Evolutionary conservation across 2,329 filamentous ascomycete genomes (phyloP), one percentile per base, ranked within the genome.

Genomic region (Ophiognomonia clavigignenti-juglandacearum): DNA sequence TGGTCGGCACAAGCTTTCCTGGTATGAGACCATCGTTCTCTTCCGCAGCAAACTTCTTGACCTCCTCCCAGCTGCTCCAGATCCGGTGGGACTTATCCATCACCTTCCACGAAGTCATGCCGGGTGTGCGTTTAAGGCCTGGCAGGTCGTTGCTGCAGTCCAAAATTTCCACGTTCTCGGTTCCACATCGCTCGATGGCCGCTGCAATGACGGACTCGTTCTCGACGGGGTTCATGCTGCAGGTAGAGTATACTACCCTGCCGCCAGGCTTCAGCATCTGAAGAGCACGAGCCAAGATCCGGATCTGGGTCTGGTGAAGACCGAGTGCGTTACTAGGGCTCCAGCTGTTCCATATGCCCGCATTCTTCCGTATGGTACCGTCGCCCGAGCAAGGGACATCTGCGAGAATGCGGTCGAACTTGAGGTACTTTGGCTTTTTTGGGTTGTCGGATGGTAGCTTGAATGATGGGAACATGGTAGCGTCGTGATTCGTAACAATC

Each of bases 311-410:
- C 27, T 82, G 71, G 66, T 96, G 87, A 27, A 98, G 77, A 20
- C 92, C 93, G 44, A 97, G 74, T 4, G 85, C 92, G 61, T 88
- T 96, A 48, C 83, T 84, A 1, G 91, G 89, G 51, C 78, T 85
- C 93, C 93, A 98, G 58, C 96, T 90, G 62, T 88, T 88, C 93
- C 93, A 98, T 48, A 98, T 77, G 64, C 87, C 88, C 51, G 85
- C 77, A 61, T 98, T 98, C 77, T 98, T 98, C 56, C 93, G 82
- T 47, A 88, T 73, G 0, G 93, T 98, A 47, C 93, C 93, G 59
- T 98, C 93, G 50, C 93, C 93, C 4, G 91, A 95, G 73, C 93
- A 98, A 37, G 93, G 93, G 0, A 98, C 93, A 68, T 98, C 93
- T 37, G 93, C 92, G 47, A 98, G 73, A 53, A 98, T 95, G 53